phyloP scores from a whole-genome alignment of 2,329 filamentous ascomycete species.

The Ascochyta viciae-villosae region DNA sequence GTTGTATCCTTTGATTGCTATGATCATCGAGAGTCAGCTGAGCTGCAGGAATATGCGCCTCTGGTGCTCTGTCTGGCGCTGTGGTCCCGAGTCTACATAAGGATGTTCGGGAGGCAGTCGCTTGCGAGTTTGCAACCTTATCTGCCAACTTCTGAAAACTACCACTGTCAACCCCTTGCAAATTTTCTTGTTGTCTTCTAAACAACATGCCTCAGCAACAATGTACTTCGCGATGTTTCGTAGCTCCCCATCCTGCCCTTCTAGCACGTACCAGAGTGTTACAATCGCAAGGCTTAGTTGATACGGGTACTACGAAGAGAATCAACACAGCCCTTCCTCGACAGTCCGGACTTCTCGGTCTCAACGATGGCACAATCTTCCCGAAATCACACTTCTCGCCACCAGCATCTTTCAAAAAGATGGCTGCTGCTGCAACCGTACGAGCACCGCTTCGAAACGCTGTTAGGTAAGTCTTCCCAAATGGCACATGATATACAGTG shows the following conservation, averaged over 20 bases:
- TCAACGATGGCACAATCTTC: constrained; percentile 36
- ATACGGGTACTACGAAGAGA: neutral
- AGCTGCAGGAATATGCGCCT: too few species aligned
- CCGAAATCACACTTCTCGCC: constrained; percentile 23
- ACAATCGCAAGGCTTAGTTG: constrained; percentile 9
- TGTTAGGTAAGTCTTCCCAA: constrained; percentile 18
- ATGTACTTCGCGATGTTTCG: constrained; percentile 26
- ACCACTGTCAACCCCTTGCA: neutral
- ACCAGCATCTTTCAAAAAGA: constrained; percentile 20
- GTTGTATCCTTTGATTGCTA: neutral
- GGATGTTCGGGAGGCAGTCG: neutral
- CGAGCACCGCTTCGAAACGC: constrained; percentile 24
- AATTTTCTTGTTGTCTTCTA: neutral
- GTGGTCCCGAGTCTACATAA: neutral
- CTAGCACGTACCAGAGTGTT: constrained; percentile 17
- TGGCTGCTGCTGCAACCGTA: constrained; percentile 27
- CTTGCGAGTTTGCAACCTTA: neutral
- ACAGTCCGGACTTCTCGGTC: constrained; percentile 17
- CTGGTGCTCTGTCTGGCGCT: neutral
- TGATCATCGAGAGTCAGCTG: neutral
- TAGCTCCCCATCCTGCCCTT: constrained; percentile 27
- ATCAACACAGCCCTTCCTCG: neutral
- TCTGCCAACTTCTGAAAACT: too few species aligned
- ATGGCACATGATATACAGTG: neutral
- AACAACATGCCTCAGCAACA: constrained; percentile 19